These are phyloP conservation scores for Penicillium arizonense DNA, from an alignment of 495 filamentous ascomycete species.

Conservation along the genomic window DNA sequence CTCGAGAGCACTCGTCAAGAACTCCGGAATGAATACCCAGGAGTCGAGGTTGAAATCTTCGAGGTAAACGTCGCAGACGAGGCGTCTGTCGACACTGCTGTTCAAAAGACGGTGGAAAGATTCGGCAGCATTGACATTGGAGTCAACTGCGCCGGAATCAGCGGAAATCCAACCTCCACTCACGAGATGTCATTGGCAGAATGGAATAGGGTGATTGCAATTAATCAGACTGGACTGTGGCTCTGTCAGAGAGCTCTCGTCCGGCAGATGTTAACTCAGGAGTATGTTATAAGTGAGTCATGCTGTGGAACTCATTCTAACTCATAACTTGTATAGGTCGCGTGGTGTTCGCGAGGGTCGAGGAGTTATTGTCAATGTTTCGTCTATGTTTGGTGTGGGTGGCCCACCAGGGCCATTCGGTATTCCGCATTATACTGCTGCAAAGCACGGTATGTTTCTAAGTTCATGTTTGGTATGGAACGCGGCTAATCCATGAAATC, in stretches of 20 bases:
- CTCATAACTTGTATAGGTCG: slow-evolving; percentile 4
- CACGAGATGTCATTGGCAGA: slow-evolving; percentile 31
- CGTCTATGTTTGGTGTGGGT: slow-evolving; percentile 27
- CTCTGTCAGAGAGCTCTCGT: slow-evolving; percentile 47
- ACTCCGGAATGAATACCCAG: slow-evolving; percentile 6
- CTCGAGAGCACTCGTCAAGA: slow-evolving; percentile 14
- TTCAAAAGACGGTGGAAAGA: slow-evolving; percentile 14
- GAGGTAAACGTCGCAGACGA: slow-evolving; percentile 22
- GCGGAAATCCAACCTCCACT: slow-evolving; percentile 20
- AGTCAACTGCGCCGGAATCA: slow-evolving; percentile 46
- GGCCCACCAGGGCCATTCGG: slow-evolving; percentile 17
- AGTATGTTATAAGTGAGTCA: slow-evolving; percentile 16
- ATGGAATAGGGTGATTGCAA: slow-evolving; percentile 39
- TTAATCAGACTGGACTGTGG: slow-evolving; percentile 50
- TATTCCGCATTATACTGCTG: slow-evolving; percentile 34
- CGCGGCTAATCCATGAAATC: neutral
- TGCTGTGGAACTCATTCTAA: neutral
- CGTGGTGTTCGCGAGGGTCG: slow-evolving; percentile 19
- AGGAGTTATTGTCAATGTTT: slow-evolving; percentile 31
- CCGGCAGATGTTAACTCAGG: slow-evolving; percentile 49
- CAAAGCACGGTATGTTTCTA: slow-evolving; percentile 40
- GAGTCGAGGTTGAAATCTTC: slow-evolving; percentile 10
- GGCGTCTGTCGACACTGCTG: slow-evolving; percentile 15
- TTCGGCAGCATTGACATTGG: slow-evolving; percentile 52
- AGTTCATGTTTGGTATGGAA: neutral